These are phyloP conservation scores for Rhynchospora tenuis DNA, from an alignment of 176 grass and related monocot species.

Conservation along the genomic window DNA sequence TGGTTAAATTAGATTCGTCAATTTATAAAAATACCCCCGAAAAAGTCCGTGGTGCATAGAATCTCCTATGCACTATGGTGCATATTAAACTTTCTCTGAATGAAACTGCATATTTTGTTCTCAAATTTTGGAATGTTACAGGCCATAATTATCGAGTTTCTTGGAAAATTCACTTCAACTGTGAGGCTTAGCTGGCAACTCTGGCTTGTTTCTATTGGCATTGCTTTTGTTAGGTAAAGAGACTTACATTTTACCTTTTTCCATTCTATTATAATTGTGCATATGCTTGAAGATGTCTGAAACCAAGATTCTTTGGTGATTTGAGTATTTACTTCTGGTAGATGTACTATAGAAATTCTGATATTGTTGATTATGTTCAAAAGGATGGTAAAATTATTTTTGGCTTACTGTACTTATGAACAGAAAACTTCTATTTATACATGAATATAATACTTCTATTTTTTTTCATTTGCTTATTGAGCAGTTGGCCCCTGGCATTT, in stretches of 20 bases:
- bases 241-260: background rate
- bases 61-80: too few relatives aligned
- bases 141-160: conserved; percentile 86
- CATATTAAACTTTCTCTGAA: too few relatives aligned
- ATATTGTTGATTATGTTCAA: background rate
- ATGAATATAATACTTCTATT: background rate
- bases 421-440: background rate
- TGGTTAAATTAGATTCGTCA: too few relatives aligned
- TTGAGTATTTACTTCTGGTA: background rate
- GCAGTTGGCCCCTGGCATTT: conserved; percentile 81
- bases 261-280: background rate
- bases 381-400: background rate
- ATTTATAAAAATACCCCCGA: too few relatives aligned
- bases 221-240: conserved; percentile 73
- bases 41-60: too few relatives aligned
- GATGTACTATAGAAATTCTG: background rate
- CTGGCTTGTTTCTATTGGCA: conserved; percentile 74
- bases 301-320: background rate
- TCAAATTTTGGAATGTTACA: conserved; percentile 23
- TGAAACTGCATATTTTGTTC: conserved; percentile 29
- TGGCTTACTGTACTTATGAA: background rate
- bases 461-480: conserved; percentile 15
- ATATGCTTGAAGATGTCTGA: background rate
- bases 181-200: conserved; percentile 77
- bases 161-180: conserved; percentile 90